phyloP scores from a whole-genome alignment of 1,284 basidiomycete genomes.

The Cystobasidiaceae sp. region DNA sequence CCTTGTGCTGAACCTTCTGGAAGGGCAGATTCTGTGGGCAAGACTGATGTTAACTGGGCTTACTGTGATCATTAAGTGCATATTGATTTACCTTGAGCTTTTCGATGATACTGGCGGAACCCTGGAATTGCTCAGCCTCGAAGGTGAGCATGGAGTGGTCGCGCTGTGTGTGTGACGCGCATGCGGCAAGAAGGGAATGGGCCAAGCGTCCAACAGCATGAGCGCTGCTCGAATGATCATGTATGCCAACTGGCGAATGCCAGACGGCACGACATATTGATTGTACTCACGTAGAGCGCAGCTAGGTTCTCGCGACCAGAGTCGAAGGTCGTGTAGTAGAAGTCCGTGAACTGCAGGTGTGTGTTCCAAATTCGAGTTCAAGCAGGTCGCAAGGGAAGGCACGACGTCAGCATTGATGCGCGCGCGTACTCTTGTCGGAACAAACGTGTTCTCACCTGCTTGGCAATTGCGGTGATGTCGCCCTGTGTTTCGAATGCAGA shows the following conservation, averaged over 20 bases:
- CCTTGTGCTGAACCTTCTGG: slow-evolving; percentile 70
- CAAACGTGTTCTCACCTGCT: slow-evolving; percentile 43
- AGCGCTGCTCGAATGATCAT: too few relatives aligned
- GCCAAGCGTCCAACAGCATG: too few relatives aligned
- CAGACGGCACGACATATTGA: too few relatives aligned
- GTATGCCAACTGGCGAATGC: background rate
- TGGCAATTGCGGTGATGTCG: slow-evolving; percentile 58
- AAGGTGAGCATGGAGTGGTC: slow-evolving; percentile 81
- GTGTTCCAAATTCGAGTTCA: background rate
- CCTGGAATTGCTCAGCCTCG: slow-evolving; percentile 65
- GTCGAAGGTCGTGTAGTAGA: slow-evolving; percentile 71
- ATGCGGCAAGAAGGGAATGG: background rate
- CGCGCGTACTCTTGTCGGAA: background rate
- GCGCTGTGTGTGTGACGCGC: slow-evolving; percentile 58
- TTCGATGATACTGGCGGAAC: slow-evolving; percentile 61
- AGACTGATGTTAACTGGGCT: background rate
- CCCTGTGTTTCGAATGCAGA: slow-evolving; percentile 53
- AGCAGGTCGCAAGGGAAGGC: background rate
- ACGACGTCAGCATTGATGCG: background rate
- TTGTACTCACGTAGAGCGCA: slow-evolving; percentile 69
- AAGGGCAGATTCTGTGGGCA: slow-evolving; percentile 79
- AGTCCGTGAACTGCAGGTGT: slow-evolving; percentile 57
- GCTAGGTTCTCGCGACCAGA: slow-evolving; percentile 55
- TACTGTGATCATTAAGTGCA: background rate
- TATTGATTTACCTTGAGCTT: slow-evolving; percentile 64